Conservation (phyloP, 768 basidiomycete species). For the Phylloporus sp. region DNA sequence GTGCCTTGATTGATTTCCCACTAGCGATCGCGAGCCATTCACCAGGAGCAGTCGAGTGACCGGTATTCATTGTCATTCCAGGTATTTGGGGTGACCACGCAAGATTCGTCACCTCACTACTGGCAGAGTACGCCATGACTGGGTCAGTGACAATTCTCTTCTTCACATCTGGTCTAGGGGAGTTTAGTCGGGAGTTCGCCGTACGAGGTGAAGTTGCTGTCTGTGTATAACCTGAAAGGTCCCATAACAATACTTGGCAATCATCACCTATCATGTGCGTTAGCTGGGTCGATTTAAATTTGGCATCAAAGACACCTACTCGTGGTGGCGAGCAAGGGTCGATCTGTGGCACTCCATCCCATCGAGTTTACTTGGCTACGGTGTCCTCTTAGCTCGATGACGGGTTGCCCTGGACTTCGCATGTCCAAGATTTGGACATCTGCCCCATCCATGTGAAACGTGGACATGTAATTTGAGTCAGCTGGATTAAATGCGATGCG, state of each 20-base stretch:
- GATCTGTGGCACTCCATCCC: conserved; percentile 85
- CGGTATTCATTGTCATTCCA: conserved; percentile 70
- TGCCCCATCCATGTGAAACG: conserved; percentile 89
- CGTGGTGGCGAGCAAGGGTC: conserved; percentile 82
- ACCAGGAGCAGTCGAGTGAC: conserved; percentile 68
- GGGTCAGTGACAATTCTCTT: conserved; percentile 72
- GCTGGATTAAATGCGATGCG: conserved; percentile 89
- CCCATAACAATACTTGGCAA: conserved; percentile 92
- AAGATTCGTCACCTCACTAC: conserved; percentile 73
- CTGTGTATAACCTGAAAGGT: conserved; percentile 65
- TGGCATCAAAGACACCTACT: conserved; percentile 44
- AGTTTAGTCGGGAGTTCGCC: conserved; percentile 69
- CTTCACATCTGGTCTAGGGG: conserved; percentile 78
- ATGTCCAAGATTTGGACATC: conserved; percentile 95
- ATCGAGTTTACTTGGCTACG: conserved; percentile 79
- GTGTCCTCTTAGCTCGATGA: conserved; percentile 87
- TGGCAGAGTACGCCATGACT: conserved; percentile 78
- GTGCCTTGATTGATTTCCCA: conserved; percentile 75
- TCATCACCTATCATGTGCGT: conserved; percentile 67
- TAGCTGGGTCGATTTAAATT: neutral
- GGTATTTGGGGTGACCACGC: conserved; percentile 88
- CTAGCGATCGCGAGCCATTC: conserved; percentile 87
- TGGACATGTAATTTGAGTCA: conserved; percentile 93
- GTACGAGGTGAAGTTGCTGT: conserved; percentile 63
- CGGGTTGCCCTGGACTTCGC: conserved; percentile 93